Evolutionary conservation across 305 asterid species (phyloP), one percentile per base, ranked within the genome.

Genomic region (Stenogyne calaminthoides): DNA sequence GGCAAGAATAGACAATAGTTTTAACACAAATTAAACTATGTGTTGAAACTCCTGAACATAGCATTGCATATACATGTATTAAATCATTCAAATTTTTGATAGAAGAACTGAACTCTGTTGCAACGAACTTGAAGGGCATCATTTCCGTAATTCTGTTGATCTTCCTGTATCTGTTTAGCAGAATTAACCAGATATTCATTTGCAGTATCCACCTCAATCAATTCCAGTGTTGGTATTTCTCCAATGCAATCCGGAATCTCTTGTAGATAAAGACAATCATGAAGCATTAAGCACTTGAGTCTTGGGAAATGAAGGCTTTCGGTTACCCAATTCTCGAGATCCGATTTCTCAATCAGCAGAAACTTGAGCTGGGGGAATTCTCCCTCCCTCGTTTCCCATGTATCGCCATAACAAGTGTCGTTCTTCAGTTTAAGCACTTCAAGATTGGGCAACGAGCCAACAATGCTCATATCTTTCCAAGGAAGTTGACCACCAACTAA

Each of bases 161-260:
- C 29, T n/a, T 18, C 59, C 9, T 19, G 60, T 8, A 54, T 8
- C n/a, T 19, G 60, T 54, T 54, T 44, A 2, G 49, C 60, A 1
- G 75, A 71, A 0, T 71, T 3, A 12, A 27, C 2, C 0, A 71
- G 49, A 44, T 47, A 58, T 16, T 25, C 7, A 6, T 9, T 58
- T 9, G 0, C 0, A 6, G 0, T 5, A 6, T 42, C 67, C 32
- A 58, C 67, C 22, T 42, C 67, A 27, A 59, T 70, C 49, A 25
- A 8, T 27, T 70, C 60, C 15, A 70, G 60, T 42, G 74, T 57
- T 9, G 56, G 56, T 39, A 69, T 55, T 7, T 69, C 74, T 56
- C 74, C 74, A 3, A 69, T 22, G 0, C 3, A 12, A 11, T n/a
- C 19, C 2, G 75, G 75, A 58, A 70, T 70, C 47, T 58, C 9